Base-by-base conservation (phyloP, 768 basidiomycete species). In the Boletellus ananas region DNA sequence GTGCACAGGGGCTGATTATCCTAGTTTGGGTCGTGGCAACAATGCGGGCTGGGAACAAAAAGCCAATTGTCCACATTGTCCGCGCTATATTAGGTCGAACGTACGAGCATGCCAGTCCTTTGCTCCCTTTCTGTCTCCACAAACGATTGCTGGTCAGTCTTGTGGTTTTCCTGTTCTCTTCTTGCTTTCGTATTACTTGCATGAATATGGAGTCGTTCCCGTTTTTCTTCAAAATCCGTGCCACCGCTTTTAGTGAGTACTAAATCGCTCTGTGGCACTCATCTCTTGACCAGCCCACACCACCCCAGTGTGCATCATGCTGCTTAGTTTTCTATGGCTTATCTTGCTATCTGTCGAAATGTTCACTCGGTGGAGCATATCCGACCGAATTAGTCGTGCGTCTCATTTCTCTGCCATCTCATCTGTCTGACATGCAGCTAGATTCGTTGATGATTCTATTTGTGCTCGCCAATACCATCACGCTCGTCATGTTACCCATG, bases 271-370 rank as follows among this genome's bases (percentile, higher is more conserved):
- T 23, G 27, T 6, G 8, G 16, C 10, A 8, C 16, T 6, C 38
- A 0, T 27, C 17, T 3, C 10, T 20, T 42, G 33, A 8, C 27
- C 14, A 16, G 11, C 40, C 58, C 35, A 55, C 20, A n/a, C 12
- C 14, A 0, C 41, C 6, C 43, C 31, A 83, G 81, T 68, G 1
- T 66, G 70, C 47, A 74, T 77, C 34, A 65, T 72, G 34, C 36
- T 76, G 47, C 52, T 75, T 16, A 73, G 75, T 58, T 68, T 83
- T 50, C 43, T 79, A 36, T 83, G 79, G 77, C 70, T 72, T 31
- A 62, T 74, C 16, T 51, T 80, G 45, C 59, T 81, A 31, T 80
- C 67, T 43, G 59, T 80, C 11, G 69, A 76, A 45, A 55, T 74
- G 3, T 82, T 71, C 50, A 52, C 69, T 31, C 71, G 76, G 41